Base-by-base conservation (phyloP, 345 rosid genomes). In the Populus euphratica region DNA sequence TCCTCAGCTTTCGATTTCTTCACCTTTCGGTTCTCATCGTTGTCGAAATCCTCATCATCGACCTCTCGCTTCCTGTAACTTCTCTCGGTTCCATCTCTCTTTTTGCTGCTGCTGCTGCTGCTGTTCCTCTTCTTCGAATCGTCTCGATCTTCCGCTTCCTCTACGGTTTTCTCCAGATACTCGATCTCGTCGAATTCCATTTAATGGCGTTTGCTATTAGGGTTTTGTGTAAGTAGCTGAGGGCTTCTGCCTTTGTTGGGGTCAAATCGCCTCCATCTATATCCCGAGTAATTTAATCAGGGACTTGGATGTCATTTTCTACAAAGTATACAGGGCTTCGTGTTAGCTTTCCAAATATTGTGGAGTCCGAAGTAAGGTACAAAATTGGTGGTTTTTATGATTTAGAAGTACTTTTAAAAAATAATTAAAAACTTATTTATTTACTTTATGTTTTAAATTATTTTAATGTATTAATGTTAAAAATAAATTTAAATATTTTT, bases 141-240 rank as follows among this genome's bases (percentile, higher is more conserved):
- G 59, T 85, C 87, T 76, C 87, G 81, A 31, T 86, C 87, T 43
- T 83, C 86, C 63, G 85, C 73, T 71, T 76, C 92, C 83, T 87
- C 97, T 47, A 88, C 98, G 43, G 97, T 87, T 85, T 93, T 91
- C 91, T 94, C 98, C 74, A 94, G 88, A 73, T 94, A 94, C 81
- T 94, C 97, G 87, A 90, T 90, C 86, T 93, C 98, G 90, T 94
- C 98, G 81, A 94, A 93, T 12, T 88, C 97, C 97, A 91, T 92
- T n/a, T 23, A 56, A 8, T 56, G 23, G 62, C 27, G n/a, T 54
- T 54, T 1, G 62, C 27, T n/a, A 23, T 56, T n/a, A 56, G 25
- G 62, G 62, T 56, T 56, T n/a, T 56, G 62, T n/a, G 4, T 13
- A 1, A n/a, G 27, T 8, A 8, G 5, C 12, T n/a, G 25, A n/a